Percentiles rank a stretch among this genome's conserved stretches.
Evolutionary conservation across 768 basidiomycete genomes (phyloP).

Genomic region (Dentipellis fragilis): DNA sequence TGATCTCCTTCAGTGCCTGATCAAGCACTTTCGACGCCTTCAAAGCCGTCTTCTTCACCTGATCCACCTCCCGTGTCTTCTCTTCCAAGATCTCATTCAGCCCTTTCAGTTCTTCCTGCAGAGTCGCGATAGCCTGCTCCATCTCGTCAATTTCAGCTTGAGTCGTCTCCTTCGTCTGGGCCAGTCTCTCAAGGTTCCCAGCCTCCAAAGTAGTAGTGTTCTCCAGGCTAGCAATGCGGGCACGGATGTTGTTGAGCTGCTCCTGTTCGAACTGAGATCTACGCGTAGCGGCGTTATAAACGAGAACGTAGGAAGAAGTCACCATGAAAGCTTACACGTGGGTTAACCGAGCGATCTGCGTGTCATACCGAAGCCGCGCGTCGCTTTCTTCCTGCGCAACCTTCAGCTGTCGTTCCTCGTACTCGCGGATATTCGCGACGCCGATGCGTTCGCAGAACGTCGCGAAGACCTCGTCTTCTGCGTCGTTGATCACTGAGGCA

Average conservation of each 20-base stretch:
- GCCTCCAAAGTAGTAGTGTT: slow-evolving; percentile 43
- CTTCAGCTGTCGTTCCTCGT: slow-evolving; percentile 85
- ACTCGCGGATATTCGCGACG: slow-evolving; percentile 79
- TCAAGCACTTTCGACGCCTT: slow-evolving; percentile 75
- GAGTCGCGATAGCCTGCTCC: slow-evolving; percentile 41
- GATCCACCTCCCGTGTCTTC: slow-evolving; percentile 64
- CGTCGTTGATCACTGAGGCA: slow-evolving; percentile 50
- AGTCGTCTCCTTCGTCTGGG: slow-evolving; percentile 43
- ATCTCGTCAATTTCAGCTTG: slow-evolving; percentile 51
- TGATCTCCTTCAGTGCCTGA: slow-evolving; percentile 85
- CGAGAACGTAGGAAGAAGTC: background rate
- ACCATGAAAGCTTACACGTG: slow-evolving; percentile 55
- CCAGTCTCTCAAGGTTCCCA: slow-evolving; percentile 40
- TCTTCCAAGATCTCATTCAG: slow-evolving; percentile 62
- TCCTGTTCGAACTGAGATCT: slow-evolving; percentile 80
- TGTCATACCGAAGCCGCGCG: slow-evolving; percentile 72
- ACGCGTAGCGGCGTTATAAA: background rate
- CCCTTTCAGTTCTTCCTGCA: slow-evolving; percentile 52
- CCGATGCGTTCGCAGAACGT: slow-evolving; percentile 74
- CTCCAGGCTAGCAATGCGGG: slow-evolving; percentile 49
- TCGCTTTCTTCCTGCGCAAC: slow-evolving; percentile 84
- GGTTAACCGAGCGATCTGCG: slow-evolving; percentile 74
- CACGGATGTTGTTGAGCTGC: slow-evolving; percentile 53
- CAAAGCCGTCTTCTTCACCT: slow-evolving; percentile 56
- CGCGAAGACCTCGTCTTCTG: slow-evolving; percentile 73